Base-by-base conservation (phyloP, 306 rosid genomes). In the Rosa rugosa region DNA sequence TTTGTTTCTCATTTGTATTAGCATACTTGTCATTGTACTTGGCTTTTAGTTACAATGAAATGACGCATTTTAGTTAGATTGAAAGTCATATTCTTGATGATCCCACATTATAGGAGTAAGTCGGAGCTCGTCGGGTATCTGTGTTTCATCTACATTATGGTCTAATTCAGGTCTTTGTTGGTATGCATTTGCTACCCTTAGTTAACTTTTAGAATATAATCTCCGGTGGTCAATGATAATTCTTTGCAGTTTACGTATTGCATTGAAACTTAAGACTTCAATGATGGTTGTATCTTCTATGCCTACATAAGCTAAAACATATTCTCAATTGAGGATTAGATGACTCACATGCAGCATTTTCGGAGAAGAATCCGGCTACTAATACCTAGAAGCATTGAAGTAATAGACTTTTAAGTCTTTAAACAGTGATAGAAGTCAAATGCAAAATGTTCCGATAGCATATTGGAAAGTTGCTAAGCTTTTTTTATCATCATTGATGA, bases 61-160 rank as follows among this genome's bases (percentile, higher is more conserved):
- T 3, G 63, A 57, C 10, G 23, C 23, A 0, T 57, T 56, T 22
- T 9, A 57, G 0, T 57, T 53, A 7, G 65, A 59, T 27, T 62
- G 34, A 5, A 62, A 27, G 68, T 62, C 18, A 11, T 64, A 2
- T 14, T 62, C 18, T 12, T 25, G 18, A 25, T 11, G 38, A 62
- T 25, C 67, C 66, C 16, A 23, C 57, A 11, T 60, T 3, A 3
- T 11, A 60, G 34, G 20, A 63, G 36, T 13, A 63, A 27, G 40
- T 25, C 14, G 36, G 66, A 12, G 23, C 9, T 72, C 46, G 7
- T 31, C 1, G 6, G 3, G 75, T 49, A 8, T 23, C 9, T 23
- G 38, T 51, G 78, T 42, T 75, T 72, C 64, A 53, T 72, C 31
- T 68, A n/a, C 63, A 6, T 56, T n/a, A 12, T 46, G 13, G 16